Base-by-base conservation (phyloP, 2,329 filamentous ascomycete genomes). In the Alternaria triticimaculans region DNA sequence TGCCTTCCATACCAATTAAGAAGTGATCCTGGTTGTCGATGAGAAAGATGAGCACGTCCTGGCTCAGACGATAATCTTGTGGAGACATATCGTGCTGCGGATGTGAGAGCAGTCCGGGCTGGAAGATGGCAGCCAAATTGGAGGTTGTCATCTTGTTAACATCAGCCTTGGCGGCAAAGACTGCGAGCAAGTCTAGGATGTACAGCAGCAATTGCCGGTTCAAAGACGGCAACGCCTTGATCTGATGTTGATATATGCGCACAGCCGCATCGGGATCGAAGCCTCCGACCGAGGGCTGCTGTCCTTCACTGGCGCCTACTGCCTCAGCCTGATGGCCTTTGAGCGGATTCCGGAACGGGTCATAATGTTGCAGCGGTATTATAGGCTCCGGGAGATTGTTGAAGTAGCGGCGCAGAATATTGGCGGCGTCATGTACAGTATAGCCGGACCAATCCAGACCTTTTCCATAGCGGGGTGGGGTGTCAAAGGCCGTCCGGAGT, bases 1-100 rank as follows among this genome's bases (percentile, higher is more conserved):
- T 97, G 48, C 96, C 96, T 77, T 94, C 93, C 96, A 99, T 99
- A 59, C 96, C 96, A 68, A 99, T 96, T 69, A 99, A 84, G 84
- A 99, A 99, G 80, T 97, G 93, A 76, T 99, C 96, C 79, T 99
- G 96, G 74, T 99, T 97, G 77, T 98, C 94, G 70, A 99, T 99
- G 71, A 99, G 83, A 80, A 99, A 99, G 55, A 99, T 97, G 67
- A 99, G 87, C 20, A 99, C 95, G 74, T 96, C 95, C 84, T 99
- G 96, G 77, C 96, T 98, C 6, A 99, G 84, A 30, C 93, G 90
- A 78, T 99, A 99, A 76, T 98, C 95, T 61, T 92, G 88, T 0
- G 96, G 96, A 1, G 93, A 90, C 95, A 99, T 98, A 75, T 97
- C 94, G 79, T 99, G 96, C 63, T 88, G 85, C 1, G 96, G 96